Evolutionary conservation across 179 eudicot genomes (phyloP), one percentile per base, ranked within the genome.

Genomic region (Actinidia polygama): DNA sequence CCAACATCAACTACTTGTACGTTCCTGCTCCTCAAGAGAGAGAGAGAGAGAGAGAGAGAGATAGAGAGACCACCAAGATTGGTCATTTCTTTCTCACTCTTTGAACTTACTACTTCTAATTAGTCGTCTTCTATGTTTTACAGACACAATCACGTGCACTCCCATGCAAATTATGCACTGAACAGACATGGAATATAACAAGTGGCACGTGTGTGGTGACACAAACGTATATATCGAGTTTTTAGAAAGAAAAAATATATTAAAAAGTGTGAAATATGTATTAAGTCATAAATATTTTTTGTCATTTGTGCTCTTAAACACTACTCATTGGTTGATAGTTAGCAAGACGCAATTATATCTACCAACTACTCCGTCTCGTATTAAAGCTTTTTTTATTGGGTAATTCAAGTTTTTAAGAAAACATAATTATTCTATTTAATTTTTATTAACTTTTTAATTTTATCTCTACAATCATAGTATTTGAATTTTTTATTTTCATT

Each of bases 1-100:
- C 79, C 88, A 90, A 83, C 85, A 80, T 79, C 88, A 83, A 84
- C 87, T 79, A 74, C 68, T 62, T 55, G 30, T 62, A 62, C 44
- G 2, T 68, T 77, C 68, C 44, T 78, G 23, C 62, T 51, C 50
- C 10, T 12, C 26, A 23, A 55, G 64, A 54, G 49, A 75, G 21
- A 75, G 63, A 54, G 58, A 50, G 58, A 44, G 59, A 54, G 58
- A 50, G 58, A 44, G 59, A 55, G 64, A 54, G 49, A 75, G 21
- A 75, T 46, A 54, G 58, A 50, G 58, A 44, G 59, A 62, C 9
- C 6, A 73, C 59, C 24, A 75, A 81, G 10, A 67, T 53, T 21
- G 30, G 51, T 18, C 24, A 69, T 54, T 67, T 80, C 66, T 54
- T 70, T 67, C 47, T 79, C 54, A 19, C 61, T 1, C 9, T 5